These are phyloP conservation scores for Tympanopsis confertula DNA, from an alignment of 2,329 filamentous ascomycete species.

Conservation along the genomic window DNA sequence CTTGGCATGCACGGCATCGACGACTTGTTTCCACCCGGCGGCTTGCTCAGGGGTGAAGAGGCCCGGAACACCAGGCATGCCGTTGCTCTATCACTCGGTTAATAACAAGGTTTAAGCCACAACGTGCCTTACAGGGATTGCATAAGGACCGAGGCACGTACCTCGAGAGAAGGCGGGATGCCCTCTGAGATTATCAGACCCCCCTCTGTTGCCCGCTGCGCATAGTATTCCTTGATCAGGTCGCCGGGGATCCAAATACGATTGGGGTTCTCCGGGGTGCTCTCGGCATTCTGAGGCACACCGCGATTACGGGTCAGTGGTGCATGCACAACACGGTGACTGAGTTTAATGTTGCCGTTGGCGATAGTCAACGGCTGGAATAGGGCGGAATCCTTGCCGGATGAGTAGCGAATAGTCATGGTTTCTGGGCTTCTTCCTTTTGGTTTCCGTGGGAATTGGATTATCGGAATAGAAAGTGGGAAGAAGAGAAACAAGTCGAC, in stretches of 20 bases:
- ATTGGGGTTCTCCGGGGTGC: constrained; percentile 31
- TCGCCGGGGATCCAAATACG: constrained; percentile 33
- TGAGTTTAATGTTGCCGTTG: constrained; percentile 29
- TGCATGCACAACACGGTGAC: constrained; percentile 37
- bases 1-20: constrained; percentile 48
- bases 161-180: constrained; percentile 31
- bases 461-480: constrained; percentile 5
- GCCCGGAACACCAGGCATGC: constrained; percentile 37
- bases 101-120: too few species aligned
- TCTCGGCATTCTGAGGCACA: constrained; percentile 25
- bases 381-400: constrained; percentile 10
- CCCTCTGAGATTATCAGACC: constrained; percentile 31
- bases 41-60: constrained; percentile 43
- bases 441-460: constrained; percentile 7
- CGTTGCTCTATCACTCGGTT: constrained; percentile 9
- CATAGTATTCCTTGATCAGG: constrained; percentile 28
- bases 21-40: constrained; percentile 44
- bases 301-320: constrained; percentile 41
- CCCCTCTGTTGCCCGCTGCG: constrained; percentile 25
- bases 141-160: constrained; percentile 7
- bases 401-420: constrained; percentile 4
- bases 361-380: constrained; percentile 21
- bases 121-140: too few species aligned
- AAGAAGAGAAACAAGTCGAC: too few species aligned
- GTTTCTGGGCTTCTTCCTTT: constrained; percentile 4